Base-by-base conservation (phyloP, 2,329 filamentous ascomycete genomes). In the Cladophialophora chaetospira region DNA sequence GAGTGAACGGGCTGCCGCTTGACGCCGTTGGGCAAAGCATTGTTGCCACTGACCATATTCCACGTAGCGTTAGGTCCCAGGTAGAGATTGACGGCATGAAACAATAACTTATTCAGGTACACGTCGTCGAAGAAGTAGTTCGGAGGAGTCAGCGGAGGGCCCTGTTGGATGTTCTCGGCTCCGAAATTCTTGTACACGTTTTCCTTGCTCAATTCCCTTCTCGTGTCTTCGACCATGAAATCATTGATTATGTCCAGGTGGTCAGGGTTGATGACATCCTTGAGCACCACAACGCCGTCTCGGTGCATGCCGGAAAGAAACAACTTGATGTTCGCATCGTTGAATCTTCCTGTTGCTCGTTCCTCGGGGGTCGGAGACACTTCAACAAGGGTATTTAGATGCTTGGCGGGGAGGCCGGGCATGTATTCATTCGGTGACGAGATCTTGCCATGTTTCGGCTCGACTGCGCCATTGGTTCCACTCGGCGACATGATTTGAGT, bases 211-310 rank as follows among this genome's bases (percentile, higher is more conserved):
- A 57, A 46, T 5, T 55, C 54, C 1, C 43, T 55, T 28, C 56
- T 58, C 48, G 71, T 68, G 6, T 75, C 67, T 9, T 63, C 63
- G 1, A 82, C 74, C 84, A 87, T 87, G 61, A 79, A 81, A 43
- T 64, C 60, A 64, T 87, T 86, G 26, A 87, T 71, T 5, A 66
- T 62, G 57, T 72, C 66, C n/a, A 73, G 52, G 35, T 52, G 49
- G 19, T 58, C 59, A 21, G 48, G 36, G 6, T 48, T n/a, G 19
- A 61, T 52, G 5, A 56, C 48, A 28, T 55, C 53, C 19, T 58
- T 61, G 33, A 75, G 65, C 8, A 74, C 63, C 35, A 75, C 66
- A 6, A 75, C 66, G 19, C 73, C 71, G 48, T 73, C 71, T 19
- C 61, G 58, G 49, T 73, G 70, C 54, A 57, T 52, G 5, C 54